phyloP scores from a whole-genome alignment of 176 grass and related monocot species.

The Saccharum spontaneum region DNA sequence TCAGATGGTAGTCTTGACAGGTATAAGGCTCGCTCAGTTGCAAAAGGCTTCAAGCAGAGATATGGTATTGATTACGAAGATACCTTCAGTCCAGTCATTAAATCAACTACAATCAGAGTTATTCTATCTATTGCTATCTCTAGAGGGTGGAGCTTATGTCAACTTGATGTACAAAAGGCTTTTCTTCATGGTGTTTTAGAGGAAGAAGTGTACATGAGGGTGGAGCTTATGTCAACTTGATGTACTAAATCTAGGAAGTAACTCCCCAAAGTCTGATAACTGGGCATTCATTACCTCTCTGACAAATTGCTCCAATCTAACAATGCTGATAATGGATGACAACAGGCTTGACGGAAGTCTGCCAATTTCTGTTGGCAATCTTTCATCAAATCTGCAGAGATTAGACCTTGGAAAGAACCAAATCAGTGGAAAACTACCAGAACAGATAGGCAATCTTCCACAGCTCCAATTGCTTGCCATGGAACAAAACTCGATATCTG shows the following conservation, averaged over 20 bases:
- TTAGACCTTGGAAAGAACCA: background rate
- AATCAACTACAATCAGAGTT: no score
- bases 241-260: background rate
- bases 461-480: background rate
- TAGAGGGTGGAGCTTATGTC: no score
- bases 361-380: background rate
- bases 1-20: no score
- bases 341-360: background rate
- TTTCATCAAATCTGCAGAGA: background rate
- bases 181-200: no score
- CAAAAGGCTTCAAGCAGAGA: no score
- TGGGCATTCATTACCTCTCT: slow-evolving; percentile 14
- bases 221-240: no score
- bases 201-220: no score
- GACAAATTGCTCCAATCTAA: background rate
- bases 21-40: no score
- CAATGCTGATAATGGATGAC: accelerated
- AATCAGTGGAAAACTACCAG: slow-evolving; percentile 36
- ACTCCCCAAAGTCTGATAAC: background rate
- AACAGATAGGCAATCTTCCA: background rate
- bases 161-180: no score
- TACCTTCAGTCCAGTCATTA: no score
- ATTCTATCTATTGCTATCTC: no score
- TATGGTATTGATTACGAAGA: no score
- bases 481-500: background rate